Base-by-base conservation (phyloP, 805 yeast species). In the Henningerozyma blattae region DNA sequence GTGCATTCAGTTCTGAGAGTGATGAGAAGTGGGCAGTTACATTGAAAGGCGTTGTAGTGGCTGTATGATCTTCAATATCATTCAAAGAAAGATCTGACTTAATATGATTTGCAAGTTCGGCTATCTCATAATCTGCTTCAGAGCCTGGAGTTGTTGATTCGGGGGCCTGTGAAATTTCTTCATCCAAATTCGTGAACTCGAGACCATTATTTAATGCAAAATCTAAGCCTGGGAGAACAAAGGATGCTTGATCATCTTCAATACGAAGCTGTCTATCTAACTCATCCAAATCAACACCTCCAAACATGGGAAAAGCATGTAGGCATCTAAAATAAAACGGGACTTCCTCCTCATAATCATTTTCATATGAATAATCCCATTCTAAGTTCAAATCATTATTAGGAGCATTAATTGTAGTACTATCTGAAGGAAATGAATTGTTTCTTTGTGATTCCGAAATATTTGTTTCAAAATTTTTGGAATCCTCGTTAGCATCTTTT, bases 271-370 rank as follows among this genome's bases (percentile, higher is more conserved):
- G 32, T 33, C 50, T 44, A 36, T 55, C 45, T 10, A 55, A 27
- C 32, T 48, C 55, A 37, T 54, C 59, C n/a, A 56, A 35, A 37
- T 56, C 59, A 13, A 56, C 44, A 13, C 59, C 60, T 12, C 36
- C 33, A 24, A 47, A 35, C 53, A 56, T 46, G 9, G 61, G 59
- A 5, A 56, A 26, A 5, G 17, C 22, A 30, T 55, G 60, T 13
- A 52, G 17, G 4, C 46, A 9, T 27, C 41, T 43, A 58, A 57
- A 56, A 22, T 34, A 38, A n/a, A 42, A 30, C 8, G 56, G 47
- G 2, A 56, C 37, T n/a, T 30, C 9, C 12, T 27, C 29, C 6
- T 20, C 6, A 5, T 4, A 12, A 18, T 26, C 24, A 12, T 30
- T 25, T 7, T 14, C 27, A 25, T 25, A 25, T 22, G 24, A 22